These are phyloP conservation scores for Aechmea fasciata DNA, from an alignment of 176 grass and related monocot genomes.

Conservation along the genomic window DNA sequence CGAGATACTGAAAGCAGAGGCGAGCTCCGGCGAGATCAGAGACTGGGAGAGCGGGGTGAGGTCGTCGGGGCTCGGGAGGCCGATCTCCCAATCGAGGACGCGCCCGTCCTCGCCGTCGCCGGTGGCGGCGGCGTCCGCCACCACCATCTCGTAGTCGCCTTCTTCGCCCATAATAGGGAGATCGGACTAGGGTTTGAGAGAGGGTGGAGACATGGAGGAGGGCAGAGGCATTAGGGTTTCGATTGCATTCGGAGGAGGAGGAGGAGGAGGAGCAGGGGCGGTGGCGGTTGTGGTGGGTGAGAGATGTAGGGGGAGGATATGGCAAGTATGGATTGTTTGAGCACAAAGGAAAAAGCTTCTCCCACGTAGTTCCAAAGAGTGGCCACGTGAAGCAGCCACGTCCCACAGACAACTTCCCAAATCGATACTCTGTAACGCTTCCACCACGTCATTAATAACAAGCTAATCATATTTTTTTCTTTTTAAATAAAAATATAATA, in stretches of 20 bases:
- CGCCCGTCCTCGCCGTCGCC: slow-evolving; percentile 16
- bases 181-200: background rate
- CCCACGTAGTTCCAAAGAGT: too few relatives aligned
- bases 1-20: slow-evolving; percentile 70
- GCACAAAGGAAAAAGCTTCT: too few relatives aligned
- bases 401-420: too few relatives aligned
- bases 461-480: too few relatives aligned
- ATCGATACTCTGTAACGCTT: too few relatives aligned
- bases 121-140: slow-evolving; percentile 10
- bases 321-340: too few relatives aligned
- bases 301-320: too few relatives aligned
- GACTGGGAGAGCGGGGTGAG: slow-evolving; percentile 60
- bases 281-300: background rate
- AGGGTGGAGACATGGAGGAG: background rate
- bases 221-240: background rate
- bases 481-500: too few relatives aligned
- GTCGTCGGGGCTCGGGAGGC: slow-evolving; percentile 42
- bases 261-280: background rate
- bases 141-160: slow-evolving; percentile 16
- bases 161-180: slow-evolving; percentile 39
- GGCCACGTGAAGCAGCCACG: too few relatives aligned
- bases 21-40: slow-evolving; percentile 54
- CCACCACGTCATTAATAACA: too few relatives aligned
- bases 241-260: background rate
- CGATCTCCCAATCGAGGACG: slow-evolving; percentile 71